A percentile compares a stretch with the other conserved stretches of the same genome.
Conservation (phyloP, 345 rosid species). For the Microcos paniculata region DNA sequence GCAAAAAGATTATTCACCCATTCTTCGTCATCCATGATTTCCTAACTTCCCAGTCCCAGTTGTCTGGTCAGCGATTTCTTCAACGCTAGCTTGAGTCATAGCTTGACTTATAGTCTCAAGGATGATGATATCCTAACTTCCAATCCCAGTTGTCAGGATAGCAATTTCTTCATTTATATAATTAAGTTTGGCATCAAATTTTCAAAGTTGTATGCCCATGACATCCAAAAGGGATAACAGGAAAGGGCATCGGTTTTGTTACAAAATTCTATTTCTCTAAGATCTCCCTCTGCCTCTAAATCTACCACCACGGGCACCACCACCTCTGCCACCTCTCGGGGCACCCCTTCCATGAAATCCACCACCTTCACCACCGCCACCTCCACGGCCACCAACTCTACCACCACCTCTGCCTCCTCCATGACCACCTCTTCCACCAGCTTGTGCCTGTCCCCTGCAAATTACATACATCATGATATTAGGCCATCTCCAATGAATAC, state of each 20-base stretch:
- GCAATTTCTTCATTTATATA: too few species aligned
- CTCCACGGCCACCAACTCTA: slow-evolving; percentile 10
- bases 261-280: slow-evolving; percentile 31
- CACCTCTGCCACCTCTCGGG: slow-evolving; percentile 70
- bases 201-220: slow-evolving; percentile 12
- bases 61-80: too few species aligned
- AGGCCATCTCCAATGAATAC: too few species aligned
- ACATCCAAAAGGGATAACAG: slow-evolving; percentile 13
- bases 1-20: too few species aligned
- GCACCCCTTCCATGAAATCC: slow-evolving; percentile 69
- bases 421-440: slow-evolving; percentile 44
- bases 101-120: too few species aligned
- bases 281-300: slow-evolving; percentile 70
- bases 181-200: too few species aligned
- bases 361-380: slow-evolving; percentile 46
- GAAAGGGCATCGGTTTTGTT: slow-evolving; percentile 6
- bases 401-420: slow-evolving; percentile 47
- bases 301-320: slow-evolving; percentile 63
- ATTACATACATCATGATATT: slow-evolving; percentile 5
- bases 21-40: too few species aligned
- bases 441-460: slow-evolving; percentile 45
- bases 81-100: too few species aligned
- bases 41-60: too few species aligned
- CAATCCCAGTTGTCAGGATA: too few species aligned
- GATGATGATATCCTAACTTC: too few species aligned